Conservation (phyloP, 1,284 basidiomycete genomes). For the Cronartium quercuum region DNA sequence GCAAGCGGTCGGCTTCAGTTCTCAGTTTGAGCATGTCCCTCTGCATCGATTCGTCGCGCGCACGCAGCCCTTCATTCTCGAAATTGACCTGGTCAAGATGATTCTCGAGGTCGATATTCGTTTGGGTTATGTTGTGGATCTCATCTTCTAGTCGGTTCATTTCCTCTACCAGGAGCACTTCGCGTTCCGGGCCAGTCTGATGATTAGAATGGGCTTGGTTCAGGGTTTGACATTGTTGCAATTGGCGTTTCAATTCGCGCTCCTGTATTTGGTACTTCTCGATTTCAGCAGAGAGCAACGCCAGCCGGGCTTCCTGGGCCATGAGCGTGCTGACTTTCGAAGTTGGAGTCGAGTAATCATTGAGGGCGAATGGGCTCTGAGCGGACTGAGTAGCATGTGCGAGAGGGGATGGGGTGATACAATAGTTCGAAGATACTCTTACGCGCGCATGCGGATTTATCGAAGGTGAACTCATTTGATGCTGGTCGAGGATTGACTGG, state of each 20-base stretch:
- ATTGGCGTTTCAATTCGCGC: conserved; percentile 1
- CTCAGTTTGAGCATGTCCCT: not conserved
- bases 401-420: not conserved
- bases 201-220: not conserved
- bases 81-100: conserved; percentile 16
- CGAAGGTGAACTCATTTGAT: not conserved
- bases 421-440: not conserved
- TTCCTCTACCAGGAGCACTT: conserved; percentile 20
- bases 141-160: conserved; percentile 21
- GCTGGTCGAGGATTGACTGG: not conserved
- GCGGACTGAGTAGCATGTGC: not conserved
- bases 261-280: conserved; percentile 14
- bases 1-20: not conserved
- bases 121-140: not conserved
- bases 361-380: not conserved
- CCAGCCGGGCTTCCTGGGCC: conserved; percentile 11
- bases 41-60: not conserved
- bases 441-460: not conserved
- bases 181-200: conserved; percentile 1
- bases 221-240: not conserved
- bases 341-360: not conserved
- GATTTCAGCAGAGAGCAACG: not conserved
- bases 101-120: conserved; percentile 32
- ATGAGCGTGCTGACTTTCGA: not conserved
- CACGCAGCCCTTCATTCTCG: not conserved